These are phyloP conservation scores for Melianthus villosus DNA, from an alignment of 441 rosid genomes.

Conservation along the genomic window DNA sequence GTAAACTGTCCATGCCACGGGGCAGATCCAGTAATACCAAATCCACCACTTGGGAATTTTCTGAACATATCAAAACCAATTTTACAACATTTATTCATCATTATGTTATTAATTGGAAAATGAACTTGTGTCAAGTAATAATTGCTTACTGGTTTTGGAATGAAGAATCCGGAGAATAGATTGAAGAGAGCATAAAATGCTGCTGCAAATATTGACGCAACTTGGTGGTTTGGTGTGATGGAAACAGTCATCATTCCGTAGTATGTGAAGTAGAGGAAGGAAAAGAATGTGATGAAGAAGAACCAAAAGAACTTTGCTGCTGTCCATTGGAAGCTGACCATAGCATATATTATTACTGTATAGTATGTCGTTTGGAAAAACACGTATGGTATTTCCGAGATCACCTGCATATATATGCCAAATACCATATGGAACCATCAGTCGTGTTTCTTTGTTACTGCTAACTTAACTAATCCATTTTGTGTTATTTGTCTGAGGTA, in stretches of 20 bases:
- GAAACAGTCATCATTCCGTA: conserved; percentile 89
- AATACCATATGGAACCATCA: neutral
- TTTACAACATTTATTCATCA: neutral
- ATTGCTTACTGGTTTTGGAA: conserved; percentile 82
- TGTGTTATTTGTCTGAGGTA: neutral
- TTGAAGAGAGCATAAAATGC: conserved; percentile 75
- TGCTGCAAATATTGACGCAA: conserved; percentile 64
- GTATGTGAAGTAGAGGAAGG: conserved; percentile 92
- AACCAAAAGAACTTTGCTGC: conserved; percentile 76
- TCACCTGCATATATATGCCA: conserved; percentile 44
- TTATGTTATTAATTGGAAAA: neutral
- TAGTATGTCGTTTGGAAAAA: conserved; percentile 53
- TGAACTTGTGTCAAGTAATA: neutral
- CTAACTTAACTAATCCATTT: no score
- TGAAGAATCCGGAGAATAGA: conserved; percentile 81
- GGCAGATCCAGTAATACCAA: conserved; percentile 87
- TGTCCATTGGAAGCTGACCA: conserved; percentile 79
- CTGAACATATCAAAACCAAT: conserved; percentile 19
- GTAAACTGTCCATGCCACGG: conserved; percentile 70
- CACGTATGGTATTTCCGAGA: conserved; percentile 65
- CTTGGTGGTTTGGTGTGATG: conserved; percentile 78
- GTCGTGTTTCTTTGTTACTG: neutral
- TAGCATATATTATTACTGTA: conserved; percentile 54
- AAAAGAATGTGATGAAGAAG: conserved; percentile 55
- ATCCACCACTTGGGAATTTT: conserved; percentile 81